These are phyloP conservation scores for Diaporthe sp. DNA, from an alignment of 2,329 filamentous ascomycete genomes.

Conservation along the genomic window DNA sequence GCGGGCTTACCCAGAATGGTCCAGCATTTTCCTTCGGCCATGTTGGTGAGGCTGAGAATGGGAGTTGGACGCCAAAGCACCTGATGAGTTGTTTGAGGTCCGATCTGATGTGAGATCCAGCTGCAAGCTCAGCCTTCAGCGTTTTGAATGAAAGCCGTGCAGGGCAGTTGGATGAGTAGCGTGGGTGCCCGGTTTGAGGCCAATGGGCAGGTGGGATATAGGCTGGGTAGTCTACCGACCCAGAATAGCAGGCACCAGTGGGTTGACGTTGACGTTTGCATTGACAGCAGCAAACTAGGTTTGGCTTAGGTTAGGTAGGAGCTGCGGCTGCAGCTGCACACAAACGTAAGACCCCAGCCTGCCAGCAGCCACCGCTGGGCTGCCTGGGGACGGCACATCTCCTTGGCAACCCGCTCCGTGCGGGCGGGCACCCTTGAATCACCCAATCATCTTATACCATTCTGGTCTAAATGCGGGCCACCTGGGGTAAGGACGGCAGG, in stretches of 20 bases:
- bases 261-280: constrained; percentile 35
- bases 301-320: constrained; percentile 12
- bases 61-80: constrained; percentile 5
- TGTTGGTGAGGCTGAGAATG: constrained; percentile 35
- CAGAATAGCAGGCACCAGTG: constrained; percentile 33
- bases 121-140: constrained; percentile 1
- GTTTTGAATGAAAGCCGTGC: background rate
- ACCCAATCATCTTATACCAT: constrained; percentile 36
- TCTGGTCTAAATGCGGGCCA: constrained; percentile 12
- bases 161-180: background rate
- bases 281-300: constrained; percentile 9
- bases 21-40: constrained; percentile 38
- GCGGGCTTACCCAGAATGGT: constrained; percentile 38
- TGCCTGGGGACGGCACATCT: constrained; percentile 5
- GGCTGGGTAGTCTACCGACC: background rate
- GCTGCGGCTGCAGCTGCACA: constrained; percentile 5
- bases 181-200: background rate
- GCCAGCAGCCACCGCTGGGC: background rate
- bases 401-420: constrained; percentile 26
- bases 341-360: constrained; percentile 15
- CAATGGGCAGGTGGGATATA: background rate
- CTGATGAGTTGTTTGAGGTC: constrained; percentile 13
- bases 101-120: constrained; percentile 40
- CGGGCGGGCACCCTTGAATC: background rate
- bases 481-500: background rate